phyloP scores from a whole-genome alignment of 2,329 filamentous ascomycete species.

The Ophidiomyces ophidiicola region DNA sequence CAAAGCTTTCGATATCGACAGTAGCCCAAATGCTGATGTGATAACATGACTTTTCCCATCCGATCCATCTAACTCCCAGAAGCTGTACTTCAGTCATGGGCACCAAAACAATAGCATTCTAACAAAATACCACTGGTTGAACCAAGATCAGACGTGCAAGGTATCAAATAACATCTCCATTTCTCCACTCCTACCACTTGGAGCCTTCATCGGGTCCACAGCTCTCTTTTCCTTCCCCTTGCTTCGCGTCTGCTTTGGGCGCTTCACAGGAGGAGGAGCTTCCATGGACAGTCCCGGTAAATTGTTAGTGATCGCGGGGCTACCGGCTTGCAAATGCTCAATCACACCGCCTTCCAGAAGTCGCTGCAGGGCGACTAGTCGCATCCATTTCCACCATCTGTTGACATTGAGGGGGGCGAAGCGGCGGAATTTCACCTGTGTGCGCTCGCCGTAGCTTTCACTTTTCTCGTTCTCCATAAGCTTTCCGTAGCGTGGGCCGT shows the following conservation, averaged over 20 bases:
- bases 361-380: constrained; percentile 49
- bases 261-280: not conserved
- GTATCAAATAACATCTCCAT: constrained; percentile 6
- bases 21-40: no score
- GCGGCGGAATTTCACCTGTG: constrained; percentile 48
- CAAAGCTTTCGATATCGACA: no score
- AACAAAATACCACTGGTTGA: not conserved
- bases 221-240: not conserved
- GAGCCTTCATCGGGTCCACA: not conserved
- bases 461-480: constrained; percentile 51
- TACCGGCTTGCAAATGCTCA: constrained; percentile 49
- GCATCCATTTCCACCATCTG: constrained; percentile 61
- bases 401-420: constrained; percentile 53
- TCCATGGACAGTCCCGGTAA: constrained; percentile 32
- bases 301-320: constrained; percentile 48
- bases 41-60: no score
- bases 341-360: constrained; percentile 51
- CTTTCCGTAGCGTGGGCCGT: constrained; percentile 54
- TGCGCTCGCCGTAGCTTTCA: constrained; percentile 48
- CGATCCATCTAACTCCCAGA: not conserved
- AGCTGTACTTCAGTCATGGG: not conserved
- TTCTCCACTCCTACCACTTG: constrained; percentile 1
- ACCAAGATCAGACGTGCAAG: not conserved
- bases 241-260: not conserved
- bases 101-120: not conserved